Evolutionary conservation across 2,329 filamentous ascomycete species (phyloP), one percentile per base, ranked within the genome.

Genomic region (Herpomyces periplanetae): DNA sequence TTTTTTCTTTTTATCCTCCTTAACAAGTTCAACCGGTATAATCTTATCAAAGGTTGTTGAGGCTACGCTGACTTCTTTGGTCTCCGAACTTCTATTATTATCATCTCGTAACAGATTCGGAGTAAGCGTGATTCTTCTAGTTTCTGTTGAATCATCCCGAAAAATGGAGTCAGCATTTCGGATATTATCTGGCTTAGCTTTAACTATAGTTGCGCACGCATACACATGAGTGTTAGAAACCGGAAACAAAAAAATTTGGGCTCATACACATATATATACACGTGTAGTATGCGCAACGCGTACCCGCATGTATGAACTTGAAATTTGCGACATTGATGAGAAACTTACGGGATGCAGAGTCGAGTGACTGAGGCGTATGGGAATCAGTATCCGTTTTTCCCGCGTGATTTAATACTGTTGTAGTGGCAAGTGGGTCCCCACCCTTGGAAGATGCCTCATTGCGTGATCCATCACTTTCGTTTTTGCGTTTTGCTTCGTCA

Each of bases 121-220:
- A 3, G 80, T 96, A 17, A 96, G 51, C 1, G 73, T 85, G 28
- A 96, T 91, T 43, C 91, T 91, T 38, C 84, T 71, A 2, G 80
- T 88, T 38, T 91, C 80, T 14, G 69, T 63, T 13, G 56, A 69
- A 32, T 96, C 75, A 32, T 91, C 80, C 37, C 71, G 85, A 47
- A 88, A 88, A 45, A 91, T 88, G 1, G 75, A 87, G 38, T 91
- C 75, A 3, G 69, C 75, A 34, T 84, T 84, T 26, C 75, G 55
- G 17, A 87, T 51, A 10, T 65, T 75, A 16, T 71, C 71, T 29
- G 85, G 84, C 26, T 62, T 56, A 13, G 68, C 71, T 33, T 61
- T 54, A 33, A 47, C 49, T 2, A 43, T n/a, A n/a, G n/a, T n/a
- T n/a, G n/a, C n/a, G n/a, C n/a, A n/a, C n/a, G n/a, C n/a, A n/a